Percentiles rank a stretch among this genome's conserved stretches.
Evolutionary conservation across 208 protist species (phyloP).

Genomic region (Angomonas ambiguus): DNA sequence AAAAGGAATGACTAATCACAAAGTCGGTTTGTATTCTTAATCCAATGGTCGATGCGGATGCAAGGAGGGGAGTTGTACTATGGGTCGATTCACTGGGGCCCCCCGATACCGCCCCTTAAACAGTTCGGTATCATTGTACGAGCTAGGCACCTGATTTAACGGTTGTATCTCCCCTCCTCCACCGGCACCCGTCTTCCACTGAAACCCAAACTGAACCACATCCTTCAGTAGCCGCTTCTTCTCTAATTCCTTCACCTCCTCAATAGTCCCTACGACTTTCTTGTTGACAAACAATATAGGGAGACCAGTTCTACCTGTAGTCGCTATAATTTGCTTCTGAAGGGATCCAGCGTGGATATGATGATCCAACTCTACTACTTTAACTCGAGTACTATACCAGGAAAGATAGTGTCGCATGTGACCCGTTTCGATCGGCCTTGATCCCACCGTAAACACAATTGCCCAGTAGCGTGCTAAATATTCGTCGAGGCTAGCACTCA

Average conservation of each 20-base stretch:
- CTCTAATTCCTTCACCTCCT: constrained; percentile 64
- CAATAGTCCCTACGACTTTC: constrained; percentile 66
- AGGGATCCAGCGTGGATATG: constrained; percentile 58
- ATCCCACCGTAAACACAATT: constrained; percentile 73
- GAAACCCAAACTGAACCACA: constrained; percentile 85
- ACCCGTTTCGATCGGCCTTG: constrained; percentile 65
- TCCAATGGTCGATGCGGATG: constrained; percentile 37
- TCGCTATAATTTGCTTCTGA: constrained; percentile 41
- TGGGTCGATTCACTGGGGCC: constrained; percentile 52
- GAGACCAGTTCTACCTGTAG: constrained; percentile 42
- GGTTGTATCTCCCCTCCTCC: constrained; percentile 28
- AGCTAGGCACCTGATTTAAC: constrained; percentile 56
- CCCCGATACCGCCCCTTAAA: constrained; percentile 82
- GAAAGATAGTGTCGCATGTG: constrained; percentile 86
- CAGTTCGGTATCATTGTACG: constrained; percentile 71
- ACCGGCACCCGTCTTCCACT: constrained; percentile 65
- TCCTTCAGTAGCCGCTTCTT: constrained; percentile 74
- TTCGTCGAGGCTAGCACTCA: constrained; percentile 47
- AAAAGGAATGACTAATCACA: background rate
- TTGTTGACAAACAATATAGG: constrained; percentile 86
- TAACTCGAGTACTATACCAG: constrained; percentile 84
- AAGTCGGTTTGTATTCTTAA: too few species aligned
- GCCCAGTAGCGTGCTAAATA: constrained; percentile 83
- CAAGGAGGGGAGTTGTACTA: constrained; percentile 64
- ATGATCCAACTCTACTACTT: constrained; percentile 86